These are phyloP conservation scores for Irpex rosettiformis DNA, from an alignment of 1,284 basidiomycete species.

Conservation along the genomic window DNA sequence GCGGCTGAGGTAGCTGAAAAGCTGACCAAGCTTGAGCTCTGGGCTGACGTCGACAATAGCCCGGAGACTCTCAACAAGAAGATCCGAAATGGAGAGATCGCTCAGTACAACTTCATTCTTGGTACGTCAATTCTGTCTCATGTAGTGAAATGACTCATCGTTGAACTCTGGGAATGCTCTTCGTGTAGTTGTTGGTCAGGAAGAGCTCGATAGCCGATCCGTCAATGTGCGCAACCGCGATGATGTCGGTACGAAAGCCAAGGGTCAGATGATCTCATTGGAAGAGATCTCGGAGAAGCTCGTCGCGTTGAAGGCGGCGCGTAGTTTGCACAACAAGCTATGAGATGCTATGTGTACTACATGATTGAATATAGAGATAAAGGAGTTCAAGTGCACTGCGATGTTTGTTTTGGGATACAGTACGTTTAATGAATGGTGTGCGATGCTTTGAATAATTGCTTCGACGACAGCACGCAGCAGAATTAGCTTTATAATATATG, in stretches of 20 bases:
- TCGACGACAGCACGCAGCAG: no score
- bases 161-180: not conserved
- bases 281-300: slow-evolving; percentile 67
- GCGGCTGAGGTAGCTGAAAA: slow-evolving; percentile 75
- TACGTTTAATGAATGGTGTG: no score
- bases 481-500: no score
- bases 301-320: slow-evolving; percentile 57
- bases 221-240: slow-evolving; percentile 97
- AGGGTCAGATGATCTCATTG: slow-evolving; percentile 64
- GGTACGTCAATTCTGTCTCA: slow-evolving; percentile 49
- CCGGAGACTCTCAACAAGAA: slow-evolving; percentile 96
- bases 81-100: slow-evolving; percentile 89
- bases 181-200: slow-evolving; percentile 84
- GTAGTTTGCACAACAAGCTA: slow-evolving; percentile 58
- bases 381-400: no score
- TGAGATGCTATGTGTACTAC: not conserved
- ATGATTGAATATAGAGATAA: not conserved
- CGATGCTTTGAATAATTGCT: no score
- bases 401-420: no score
- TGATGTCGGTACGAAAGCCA: slow-evolving; percentile 81
- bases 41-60: slow-evolving; percentile 89
- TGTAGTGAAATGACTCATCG: not conserved
- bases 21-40: slow-evolving; percentile 75
- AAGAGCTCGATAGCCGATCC: slow-evolving; percentile 80
- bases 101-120: slow-evolving; percentile 96